Conservation (phyloP, 176 grass and related monocot species). For the Raddia distichophylla region DNA sequence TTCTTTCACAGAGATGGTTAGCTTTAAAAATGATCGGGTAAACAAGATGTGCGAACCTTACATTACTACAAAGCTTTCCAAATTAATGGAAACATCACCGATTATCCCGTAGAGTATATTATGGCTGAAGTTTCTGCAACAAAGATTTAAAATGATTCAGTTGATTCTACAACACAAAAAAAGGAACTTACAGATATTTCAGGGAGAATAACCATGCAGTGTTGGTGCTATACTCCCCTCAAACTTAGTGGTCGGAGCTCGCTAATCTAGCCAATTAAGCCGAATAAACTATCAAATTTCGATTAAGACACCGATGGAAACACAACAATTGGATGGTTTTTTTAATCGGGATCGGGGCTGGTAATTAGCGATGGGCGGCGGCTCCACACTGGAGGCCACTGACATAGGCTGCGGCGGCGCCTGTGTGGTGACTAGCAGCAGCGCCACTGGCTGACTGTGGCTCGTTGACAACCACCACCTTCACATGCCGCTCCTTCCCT, state of each 20-base stretch:
- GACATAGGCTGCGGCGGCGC: too few species aligned
- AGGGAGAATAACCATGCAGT: constrained; percentile 63
- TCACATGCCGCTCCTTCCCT: too few species aligned
- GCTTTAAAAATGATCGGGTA: constrained; percentile 3
- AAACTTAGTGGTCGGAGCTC: constrained; percentile 48
- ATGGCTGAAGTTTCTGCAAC: constrained; percentile 74
- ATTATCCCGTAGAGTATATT: constrained; percentile 76
- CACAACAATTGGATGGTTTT: too few species aligned
- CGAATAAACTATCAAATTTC: too few species aligned
- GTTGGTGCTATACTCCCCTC: constrained; percentile 64
- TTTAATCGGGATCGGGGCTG: too few species aligned
- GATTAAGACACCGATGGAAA: too few species aligned
- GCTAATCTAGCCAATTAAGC: too few species aligned
- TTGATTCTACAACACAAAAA: constrained; percentile 30
- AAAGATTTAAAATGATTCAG: constrained; percentile 16
- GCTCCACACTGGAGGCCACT: too few species aligned
- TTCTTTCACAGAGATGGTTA: neutral
- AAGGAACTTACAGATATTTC: constrained; percentile 42
- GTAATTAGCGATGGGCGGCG: too few species aligned
- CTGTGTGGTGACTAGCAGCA: too few species aligned
- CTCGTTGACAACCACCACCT: too few species aligned
- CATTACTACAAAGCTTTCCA: constrained; percentile 69
- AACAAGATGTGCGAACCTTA: constrained; percentile 42
- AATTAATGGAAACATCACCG: constrained; percentile 70
- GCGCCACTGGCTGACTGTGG: too few species aligned